Conservation (phyloP, 2,329 filamentous ascomycete genomes). For the Diaporthe amygdali region DNA sequence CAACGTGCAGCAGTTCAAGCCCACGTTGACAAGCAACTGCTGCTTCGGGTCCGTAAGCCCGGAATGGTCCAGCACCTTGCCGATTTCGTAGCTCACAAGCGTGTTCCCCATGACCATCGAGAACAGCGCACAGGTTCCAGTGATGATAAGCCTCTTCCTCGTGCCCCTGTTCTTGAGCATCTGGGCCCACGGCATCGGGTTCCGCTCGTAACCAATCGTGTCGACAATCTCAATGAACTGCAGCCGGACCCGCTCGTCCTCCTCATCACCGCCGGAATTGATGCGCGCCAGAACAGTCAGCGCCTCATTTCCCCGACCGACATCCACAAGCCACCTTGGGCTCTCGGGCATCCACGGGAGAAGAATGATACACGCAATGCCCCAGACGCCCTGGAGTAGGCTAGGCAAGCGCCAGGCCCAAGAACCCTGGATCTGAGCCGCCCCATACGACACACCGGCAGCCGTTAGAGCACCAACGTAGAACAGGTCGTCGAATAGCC, state of each 20-base stretch:
- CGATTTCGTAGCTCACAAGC: slow-evolving; percentile 37
- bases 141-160: slow-evolving; percentile 31
- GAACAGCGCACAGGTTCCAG: slow-evolving; percentile 33
- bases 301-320: slow-evolving; percentile 48
- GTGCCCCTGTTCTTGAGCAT: slow-evolving; percentile 33
- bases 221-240: slow-evolving; percentile 30
- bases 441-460: slow-evolving; percentile 50
- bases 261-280: slow-evolving; percentile 48
- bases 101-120: slow-evolving; percentile 38
- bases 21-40: slow-evolving; percentile 38
- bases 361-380: slow-evolving; percentile 39
- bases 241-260: slow-evolving; percentile 39
- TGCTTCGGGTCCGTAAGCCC: slow-evolving; percentile 35
- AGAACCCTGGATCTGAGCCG: slow-evolving; percentile 41
- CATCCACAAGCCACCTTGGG: slow-evolving; percentile 50
- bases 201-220: slow-evolving; percentile 31
- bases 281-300: slow-evolving; percentile 45
- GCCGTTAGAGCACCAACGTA: slow-evolving; percentile 45
- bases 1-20: slow-evolving; percentile 43
- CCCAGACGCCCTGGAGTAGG: slow-evolving; percentile 39
- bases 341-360: slow-evolving; percentile 49
- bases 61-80: slow-evolving; percentile 35
- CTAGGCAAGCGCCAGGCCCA: slow-evolving; percentile 49
- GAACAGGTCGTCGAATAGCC: slow-evolving; percentile 38
- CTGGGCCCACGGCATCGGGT: slow-evolving; percentile 33